Evolutionary conservation across 2,329 filamentous ascomycete genomes (phyloP).

Genomic region (Xylariaceae sp.): DNA sequence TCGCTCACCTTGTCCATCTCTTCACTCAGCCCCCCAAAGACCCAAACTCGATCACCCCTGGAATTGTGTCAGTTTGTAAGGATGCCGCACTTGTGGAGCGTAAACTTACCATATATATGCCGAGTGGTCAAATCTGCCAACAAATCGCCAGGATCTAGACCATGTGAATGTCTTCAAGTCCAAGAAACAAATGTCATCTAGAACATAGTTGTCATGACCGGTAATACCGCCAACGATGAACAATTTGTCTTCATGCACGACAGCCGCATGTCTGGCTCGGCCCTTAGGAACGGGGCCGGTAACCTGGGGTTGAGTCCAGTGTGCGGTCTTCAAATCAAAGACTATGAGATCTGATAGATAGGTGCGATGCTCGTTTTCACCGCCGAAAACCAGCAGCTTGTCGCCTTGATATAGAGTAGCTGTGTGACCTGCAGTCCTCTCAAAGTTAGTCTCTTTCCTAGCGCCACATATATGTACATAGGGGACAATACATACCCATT

Average conservation of each 20-base stretch:
- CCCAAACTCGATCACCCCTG: slow-evolving; percentile 80
- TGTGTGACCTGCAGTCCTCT: slow-evolving; percentile 74
- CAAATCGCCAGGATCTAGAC: slow-evolving; percentile 94
- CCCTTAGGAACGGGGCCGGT: slow-evolving; percentile 82
- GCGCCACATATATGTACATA: too few relatives aligned
- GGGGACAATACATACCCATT: slow-evolving; percentile 83
- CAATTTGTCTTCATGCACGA: slow-evolving; percentile 92
- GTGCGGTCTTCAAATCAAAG: slow-evolving; percentile 88
- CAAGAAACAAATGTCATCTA: slow-evolving; percentile 95
- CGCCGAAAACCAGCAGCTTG: slow-evolving; percentile 95
- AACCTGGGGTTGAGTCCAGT: slow-evolving; percentile 91
- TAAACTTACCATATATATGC: slow-evolving; percentile 72
- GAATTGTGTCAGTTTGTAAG: slow-evolving; percentile 15
- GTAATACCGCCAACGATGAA: slow-evolving; percentile 96
- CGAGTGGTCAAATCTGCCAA: slow-evolving; percentile 90
- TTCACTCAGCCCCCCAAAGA: slow-evolving; percentile 89
- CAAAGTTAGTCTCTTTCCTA: too few relatives aligned
- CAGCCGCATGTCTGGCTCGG: slow-evolving; percentile 86
- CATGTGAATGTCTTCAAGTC: slow-evolving; percentile 97
- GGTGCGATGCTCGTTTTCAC: slow-evolving; percentile 94
- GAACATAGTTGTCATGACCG: slow-evolving; percentile 83
- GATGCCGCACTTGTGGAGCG: not conserved
- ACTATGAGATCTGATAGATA: slow-evolving; percentile 95
- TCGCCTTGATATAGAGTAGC: slow-evolving; percentile 90
- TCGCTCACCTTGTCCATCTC: slow-evolving; percentile 97